Base-by-base conservation (phyloP, 1,139 yeast species). In the Schizosaccharomyces versatilis region DNA sequence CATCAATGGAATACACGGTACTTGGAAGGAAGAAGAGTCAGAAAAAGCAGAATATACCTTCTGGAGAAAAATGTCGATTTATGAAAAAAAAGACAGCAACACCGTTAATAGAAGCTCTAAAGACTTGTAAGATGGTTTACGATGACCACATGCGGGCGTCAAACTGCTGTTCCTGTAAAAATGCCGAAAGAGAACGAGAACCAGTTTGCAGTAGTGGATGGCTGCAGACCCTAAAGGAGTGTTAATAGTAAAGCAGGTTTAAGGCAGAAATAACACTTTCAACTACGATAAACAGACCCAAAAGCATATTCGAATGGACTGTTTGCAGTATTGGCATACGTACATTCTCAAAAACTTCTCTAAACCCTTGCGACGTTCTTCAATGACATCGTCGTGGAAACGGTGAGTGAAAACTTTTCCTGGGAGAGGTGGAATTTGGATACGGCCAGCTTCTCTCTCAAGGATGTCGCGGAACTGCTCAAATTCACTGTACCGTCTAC, bases 151-250 rank as follows among this genome's bases (percentile, higher is more conserved):
- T 24, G 32, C 32, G 32, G 5, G 49, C 38, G 8, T 81, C 86
- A 94, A 94, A 84, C 54, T 72, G 73, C 7, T 86, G 94, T 63
- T 84, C 90, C 67, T 88, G 96, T 55, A 90, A 79, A 63, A 90
- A 90, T 53, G 88, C 82, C 57, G 81, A 80, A 60, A 90, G 73
- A 0, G 84, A 78, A 61, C 78, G 77, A n/a, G 90, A 79, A 0
- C 95, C 94, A 0, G 95, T 84, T 67, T 90, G 97, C 57, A 90
- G 69, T 59, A 90, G 69, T 1, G 98, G 98, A 66, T 90, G 98
- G 8, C 95, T 94, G 17, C 94, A 94, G 10, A 90, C 94, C 36
- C 69, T 67, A 38, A 32, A 14, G 5, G 53, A 55, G 36, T 32
- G 14, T 10, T 17, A 9, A 40, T 17, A 32, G 0, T n/a, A 5